Percentiles rank a stretch among this genome's conserved stretches.
Conservation (phyloP, 2,329 filamentous ascomycete species). For the Nigrospora sphaerica region DNA sequence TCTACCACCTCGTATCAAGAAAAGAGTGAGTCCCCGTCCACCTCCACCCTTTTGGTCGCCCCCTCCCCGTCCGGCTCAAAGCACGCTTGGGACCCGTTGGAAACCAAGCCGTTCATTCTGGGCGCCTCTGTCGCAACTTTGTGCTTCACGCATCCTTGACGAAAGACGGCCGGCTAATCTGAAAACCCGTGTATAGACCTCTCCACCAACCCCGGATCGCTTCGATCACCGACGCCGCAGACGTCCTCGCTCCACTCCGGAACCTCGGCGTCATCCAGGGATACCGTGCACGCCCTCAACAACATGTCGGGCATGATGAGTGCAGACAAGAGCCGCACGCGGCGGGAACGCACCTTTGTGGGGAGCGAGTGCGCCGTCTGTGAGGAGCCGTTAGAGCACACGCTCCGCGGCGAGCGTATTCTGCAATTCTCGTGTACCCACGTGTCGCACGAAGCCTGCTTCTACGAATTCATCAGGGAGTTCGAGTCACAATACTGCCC, state of each 20-base stretch:
- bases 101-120: background rate
- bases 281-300: constrained; percentile 17
- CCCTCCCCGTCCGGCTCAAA: background rate
- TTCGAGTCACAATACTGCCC: constrained; percentile 92
- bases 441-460: constrained; percentile 95
- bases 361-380: constrained; percentile 93
- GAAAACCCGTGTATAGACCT: constrained; percentile 21
- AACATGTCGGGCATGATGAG: constrained; percentile 60
- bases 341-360: constrained; percentile 90
- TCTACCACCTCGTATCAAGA: constrained; percentile 28
- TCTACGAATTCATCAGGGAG: constrained; percentile 96
- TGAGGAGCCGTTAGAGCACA: constrained; percentile 94
- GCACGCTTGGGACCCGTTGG: too few species aligned
- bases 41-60: constrained; percentile 2
- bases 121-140: background rate
- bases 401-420: constrained; percentile 85
- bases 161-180: constrained; percentile 14
- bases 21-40: constrained; percentile 27
- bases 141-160: constrained; percentile 5
- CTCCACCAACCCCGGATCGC: constrained; percentile 27
- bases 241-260: constrained; percentile 32
- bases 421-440: constrained; percentile 95
- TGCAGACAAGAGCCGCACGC: constrained; percentile 68
- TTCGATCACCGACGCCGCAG: constrained; percentile 20
- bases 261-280: constrained; percentile 26